Percentiles rank a stretch among this genome's conserved stretches.
Evolutionary conservation across 345 rosid species (phyloP).

Genomic region (Populus tremula): DNA sequence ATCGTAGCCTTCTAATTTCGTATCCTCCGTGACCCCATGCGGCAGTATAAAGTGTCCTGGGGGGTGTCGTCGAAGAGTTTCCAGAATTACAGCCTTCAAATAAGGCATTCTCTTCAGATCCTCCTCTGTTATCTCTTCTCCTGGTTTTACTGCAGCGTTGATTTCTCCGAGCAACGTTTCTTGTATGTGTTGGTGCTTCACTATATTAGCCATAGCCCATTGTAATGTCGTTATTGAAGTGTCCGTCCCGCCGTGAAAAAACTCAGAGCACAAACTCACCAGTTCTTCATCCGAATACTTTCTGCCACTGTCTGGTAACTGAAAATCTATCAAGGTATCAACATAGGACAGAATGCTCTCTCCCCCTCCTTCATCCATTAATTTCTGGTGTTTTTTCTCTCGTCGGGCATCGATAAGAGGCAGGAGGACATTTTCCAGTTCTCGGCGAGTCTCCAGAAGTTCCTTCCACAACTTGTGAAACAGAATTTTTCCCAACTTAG

Average conservation of each 20-base stretch:
- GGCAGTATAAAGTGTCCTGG: constrained; percentile 22
- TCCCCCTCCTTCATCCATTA: too few relatives aligned
- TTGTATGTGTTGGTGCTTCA: constrained; percentile 13
- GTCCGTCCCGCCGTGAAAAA: constrained; percentile 15
- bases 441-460: background rate
- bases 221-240: constrained; percentile 15
- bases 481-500: constrained; percentile 6
- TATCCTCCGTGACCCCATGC: constrained; percentile 10
- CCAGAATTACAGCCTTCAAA: constrained; percentile 15
- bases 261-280: constrained; percentile 16
- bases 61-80: constrained; percentile 9
- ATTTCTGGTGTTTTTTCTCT: background rate
- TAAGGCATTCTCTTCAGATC: constrained; percentile 12
- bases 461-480: constrained; percentile 7
- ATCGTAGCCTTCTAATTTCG: constrained; percentile 4
- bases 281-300: constrained; percentile 13
- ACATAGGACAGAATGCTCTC: background rate
- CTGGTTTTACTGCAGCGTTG: constrained; percentile 2
- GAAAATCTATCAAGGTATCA: constrained; percentile 8
- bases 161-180: constrained; percentile 7
- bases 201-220: constrained; percentile 21
- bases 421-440: constrained; percentile 6
- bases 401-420: constrained; percentile 1
- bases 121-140: constrained; percentile 5
- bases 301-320: background rate